Base-by-base conservation (phyloP, 495 filamentous ascomycete genomes). In the Tuber indicum region DNA sequence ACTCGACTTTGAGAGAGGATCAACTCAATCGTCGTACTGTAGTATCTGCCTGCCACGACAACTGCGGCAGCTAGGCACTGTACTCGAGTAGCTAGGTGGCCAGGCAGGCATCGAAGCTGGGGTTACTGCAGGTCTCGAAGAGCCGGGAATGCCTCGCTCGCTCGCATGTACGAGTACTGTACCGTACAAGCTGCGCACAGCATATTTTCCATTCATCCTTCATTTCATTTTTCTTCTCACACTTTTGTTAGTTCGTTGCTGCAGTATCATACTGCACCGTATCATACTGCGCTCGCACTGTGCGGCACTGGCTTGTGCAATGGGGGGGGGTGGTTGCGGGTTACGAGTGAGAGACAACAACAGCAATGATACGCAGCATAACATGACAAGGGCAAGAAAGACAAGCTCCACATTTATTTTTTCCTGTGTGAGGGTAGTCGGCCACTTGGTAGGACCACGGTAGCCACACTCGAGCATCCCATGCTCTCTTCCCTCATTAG, bases 401-500 rank as follows among this genome's bases (percentile, higher is more conserved):
- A 62, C 58, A 47, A 73, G 74, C 66, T 41, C 41, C 45, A 42
- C 47, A 39, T 36, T 78, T 72, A 62, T 72, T 7, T 58, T 73
- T 71, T 70, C 52, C 70, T 44, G 43, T 49, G 45, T 19, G 17
- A 8, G 26, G 26, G 32, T 36, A 66, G 26, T 36, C 3, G 32
- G 26, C 23, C 17, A 23, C 47, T 49, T 16, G 47, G 19, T 6
- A 49, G 19, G 47, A 17, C 47, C 16, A 17, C 44, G 44, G 4
- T 21, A 17, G 45, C 39, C 39, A 41, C 45, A 46, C 9, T 4
- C 49, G 21, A 58, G 49, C n/a, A n/a, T 26, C 49, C 49, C 6
- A 10, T n/a, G 14, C 14, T 32, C 26, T 66, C 58, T 36, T 66
- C 71, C 75, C 73, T 70, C 76, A 73, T 80, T 72, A 80, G 69